These are phyloP conservation scores for Kwoniella dejecticola DNA, from an alignment of 768 basidiomycete species.

Conservation along the genomic window DNA sequence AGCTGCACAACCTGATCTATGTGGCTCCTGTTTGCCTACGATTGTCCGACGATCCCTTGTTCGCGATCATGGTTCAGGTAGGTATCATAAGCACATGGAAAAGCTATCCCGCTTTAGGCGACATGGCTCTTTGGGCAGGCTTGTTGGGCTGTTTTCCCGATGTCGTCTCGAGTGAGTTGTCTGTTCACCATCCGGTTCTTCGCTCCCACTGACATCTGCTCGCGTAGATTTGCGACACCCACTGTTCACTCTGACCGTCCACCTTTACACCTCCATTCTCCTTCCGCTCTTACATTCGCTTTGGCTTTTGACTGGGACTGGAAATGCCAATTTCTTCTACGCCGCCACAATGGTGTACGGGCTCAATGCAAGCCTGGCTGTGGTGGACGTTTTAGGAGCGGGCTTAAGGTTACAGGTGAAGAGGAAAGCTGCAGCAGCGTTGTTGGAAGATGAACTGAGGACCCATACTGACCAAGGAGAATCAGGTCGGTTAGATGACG, in stretches of 20 bases:
- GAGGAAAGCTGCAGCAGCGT: slow-evolving; percentile 18
- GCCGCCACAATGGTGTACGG: slow-evolving; percentile 93
- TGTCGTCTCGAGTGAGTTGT: slow-evolving; percentile 70
- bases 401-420: slow-evolving; percentile 68
- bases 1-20: slow-evolving; percentile 83
- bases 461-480: neutral
- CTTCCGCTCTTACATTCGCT: slow-evolving; percentile 88
- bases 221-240: slow-evolving; percentile 76
- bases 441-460: slow-evolving; percentile 8
- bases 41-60: slow-evolving; percentile 87
- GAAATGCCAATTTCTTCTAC: slow-evolving; percentile 98
- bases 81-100: slow-evolving; percentile 85
- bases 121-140: slow-evolving; percentile 80
- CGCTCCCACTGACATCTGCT: too few relatives aligned
- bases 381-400: slow-evolving; percentile 80
- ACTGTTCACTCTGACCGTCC: slow-evolving; percentile 76
- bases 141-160: slow-evolving; percentile 83
- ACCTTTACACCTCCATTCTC: slow-evolving; percentile 79
- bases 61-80: slow-evolving; percentile 71
- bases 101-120: slow-evolving; percentile 85
- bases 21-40: slow-evolving; percentile 82
- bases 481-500: slow-evolving; percentile 55
- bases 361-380: slow-evolving; percentile 76
- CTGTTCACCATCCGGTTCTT: neutral
- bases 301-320: slow-evolving; percentile 88